Percentiles rank a stretch among this genome's conserved stretches.
phyloP scores from a whole-genome alignment of 1,284 basidiomycete genomes.

The Sutorius eximius region DNA sequence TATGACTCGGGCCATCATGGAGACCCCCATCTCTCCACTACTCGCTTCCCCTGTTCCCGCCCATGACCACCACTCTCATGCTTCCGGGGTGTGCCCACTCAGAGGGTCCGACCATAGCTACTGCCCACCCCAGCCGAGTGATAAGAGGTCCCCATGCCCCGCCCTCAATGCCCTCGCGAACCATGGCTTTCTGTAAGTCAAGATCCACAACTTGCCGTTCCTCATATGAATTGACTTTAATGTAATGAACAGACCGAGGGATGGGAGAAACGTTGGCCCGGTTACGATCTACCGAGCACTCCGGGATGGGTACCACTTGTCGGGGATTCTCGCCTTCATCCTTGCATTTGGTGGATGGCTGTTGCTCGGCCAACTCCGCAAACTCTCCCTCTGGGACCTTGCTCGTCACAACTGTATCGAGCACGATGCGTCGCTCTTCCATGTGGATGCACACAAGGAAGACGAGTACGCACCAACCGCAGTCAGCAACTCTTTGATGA shows the following conservation, averaged over 20 bases:
- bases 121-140: constrained; percentile 28
- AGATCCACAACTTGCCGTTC: not conserved
- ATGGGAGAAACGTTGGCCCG: constrained; percentile 35
- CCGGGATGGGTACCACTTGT: constrained; percentile 38
- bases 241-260: constrained; percentile 33
- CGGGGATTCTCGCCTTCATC: constrained; percentile 33
- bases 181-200: constrained; percentile 43
- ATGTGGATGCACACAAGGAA: constrained; percentile 32
- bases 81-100: constrained; percentile 20
- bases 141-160: constrained; percentile 48
- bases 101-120: constrained; percentile 20
- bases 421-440: constrained; percentile 38
- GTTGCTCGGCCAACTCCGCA: constrained; percentile 31
- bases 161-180: constrained; percentile 50
- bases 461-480: constrained; percentile 33
- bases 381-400: constrained; percentile 41
- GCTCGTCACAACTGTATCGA: constrained; percentile 43
- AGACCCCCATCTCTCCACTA: constrained; percentile 15
- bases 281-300: constrained; percentile 32
- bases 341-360: constrained; percentile 33
- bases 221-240: not conserved
- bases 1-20: not conserved
- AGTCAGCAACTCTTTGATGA: constrained; percentile 27
- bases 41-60: constrained; percentile 14
- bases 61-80: constrained; percentile 28